Conservation (phyloP, 23 red algal genomes). For the Gracilaria domingensis region DNA sequence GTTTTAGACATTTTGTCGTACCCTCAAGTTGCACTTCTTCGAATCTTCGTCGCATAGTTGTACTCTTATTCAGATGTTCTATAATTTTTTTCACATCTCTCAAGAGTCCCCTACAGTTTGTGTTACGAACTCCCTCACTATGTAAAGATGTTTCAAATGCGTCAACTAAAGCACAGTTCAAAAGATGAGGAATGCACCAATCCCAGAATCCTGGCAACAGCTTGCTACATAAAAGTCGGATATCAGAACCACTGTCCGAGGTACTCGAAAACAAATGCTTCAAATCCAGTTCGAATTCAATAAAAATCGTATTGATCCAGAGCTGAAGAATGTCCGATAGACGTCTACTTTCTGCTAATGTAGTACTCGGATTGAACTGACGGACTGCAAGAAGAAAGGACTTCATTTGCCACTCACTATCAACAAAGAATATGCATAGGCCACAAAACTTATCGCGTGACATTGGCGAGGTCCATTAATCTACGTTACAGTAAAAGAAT, state of each 20-base stretch:
- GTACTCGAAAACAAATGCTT: background rate
- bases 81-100: slow-evolving; percentile 12
- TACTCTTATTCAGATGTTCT: slow-evolving; percentile 42
- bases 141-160: slow-evolving; percentile 28
- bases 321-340: slow-evolving; percentile 15
- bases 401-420: background rate
- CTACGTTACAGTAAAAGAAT: slow-evolving; percentile 17
- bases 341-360: background rate
- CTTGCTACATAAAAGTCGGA: background rate
- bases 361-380: background rate
- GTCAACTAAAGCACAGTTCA: slow-evolving; percentile 23
- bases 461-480: background rate
- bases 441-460: slow-evolving; percentile 25
- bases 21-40: background rate
- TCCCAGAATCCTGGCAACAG: slow-evolving; percentile 3
- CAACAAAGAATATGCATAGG: background rate
- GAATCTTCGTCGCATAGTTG: slow-evolving; percentile 15
- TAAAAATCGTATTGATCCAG: slow-evolving; percentile 2
- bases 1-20: background rate
- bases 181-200: background rate
- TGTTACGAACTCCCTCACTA: background rate
- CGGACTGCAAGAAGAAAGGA: slow-evolving; percentile 17
- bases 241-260: slow-evolving; percentile 30
- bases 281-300: background rate
- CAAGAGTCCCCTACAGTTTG: background rate